These are phyloP conservation scores for Blastobotrys raffinosifermentans DNA, from an alignment of 1,139 yeast species.

Conservation along the genomic window DNA sequence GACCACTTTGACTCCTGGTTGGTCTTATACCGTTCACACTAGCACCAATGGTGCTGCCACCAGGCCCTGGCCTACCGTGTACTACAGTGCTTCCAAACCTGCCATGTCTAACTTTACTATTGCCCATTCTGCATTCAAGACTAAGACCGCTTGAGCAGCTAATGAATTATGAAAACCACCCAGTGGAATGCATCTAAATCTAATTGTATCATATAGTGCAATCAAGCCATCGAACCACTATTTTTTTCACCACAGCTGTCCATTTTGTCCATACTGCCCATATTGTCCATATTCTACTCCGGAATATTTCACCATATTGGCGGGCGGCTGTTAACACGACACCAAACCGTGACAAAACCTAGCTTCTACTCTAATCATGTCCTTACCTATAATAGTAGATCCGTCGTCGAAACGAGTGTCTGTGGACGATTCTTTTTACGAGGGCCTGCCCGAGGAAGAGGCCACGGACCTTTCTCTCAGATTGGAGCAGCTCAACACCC, in stretches of 20 bases:
- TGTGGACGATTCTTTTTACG: constrained; percentile 25
- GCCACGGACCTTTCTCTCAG: constrained; percentile 42
- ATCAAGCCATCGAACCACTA: too few species aligned
- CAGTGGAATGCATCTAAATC: not conserved
- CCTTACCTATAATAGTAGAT: constrained; percentile 26
- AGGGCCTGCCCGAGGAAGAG: constrained; percentile 13
- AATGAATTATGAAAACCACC: too few species aligned
- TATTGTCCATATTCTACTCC: too few species aligned
- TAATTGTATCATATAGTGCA: too few species aligned
- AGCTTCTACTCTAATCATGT: constrained; percentile 8
- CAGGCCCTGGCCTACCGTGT: constrained; percentile 23
- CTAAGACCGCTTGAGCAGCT: too few species aligned
- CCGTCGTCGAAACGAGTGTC: constrained; percentile 30
- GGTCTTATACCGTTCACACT: constrained; percentile 69
- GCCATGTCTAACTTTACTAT: constrained; percentile 7
- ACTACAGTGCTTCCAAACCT: constrained; percentile 21
- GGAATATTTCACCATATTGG: too few species aligned
- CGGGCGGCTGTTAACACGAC: too few species aligned
- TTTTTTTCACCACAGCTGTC: not conserved
- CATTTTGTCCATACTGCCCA: not conserved
- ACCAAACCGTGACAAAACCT: too few species aligned
- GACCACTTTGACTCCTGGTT: constrained; percentile 74
- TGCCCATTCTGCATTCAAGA: constrained; percentile 7
- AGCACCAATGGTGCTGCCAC: constrained; percentile 53
- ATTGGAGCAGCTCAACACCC: constrained; percentile 55